phyloP scores from a whole-genome alignment of 2,329 filamentous ascomycete genomes.

The Fusarium equiseti region DNA sequence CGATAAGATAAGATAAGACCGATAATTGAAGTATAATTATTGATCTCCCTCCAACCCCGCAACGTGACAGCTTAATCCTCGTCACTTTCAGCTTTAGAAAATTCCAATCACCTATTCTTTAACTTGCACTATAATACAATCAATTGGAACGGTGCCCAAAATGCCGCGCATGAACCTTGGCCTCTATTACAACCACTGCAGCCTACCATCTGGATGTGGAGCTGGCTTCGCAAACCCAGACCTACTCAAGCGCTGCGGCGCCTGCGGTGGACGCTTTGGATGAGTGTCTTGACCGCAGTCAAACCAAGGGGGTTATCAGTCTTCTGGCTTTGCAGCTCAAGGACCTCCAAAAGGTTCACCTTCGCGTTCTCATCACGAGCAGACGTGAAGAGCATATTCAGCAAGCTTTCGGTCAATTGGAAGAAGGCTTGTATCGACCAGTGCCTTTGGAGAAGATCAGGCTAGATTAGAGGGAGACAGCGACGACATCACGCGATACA shows the following conservation, averaged over 20 bases:
- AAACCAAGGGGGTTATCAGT: too few relatives aligned
- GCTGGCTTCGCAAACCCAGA: background rate
- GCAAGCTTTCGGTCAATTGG: too few relatives aligned
- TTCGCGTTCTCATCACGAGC: fast-evolving
- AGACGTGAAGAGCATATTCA: too few relatives aligned
- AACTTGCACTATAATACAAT: background rate
- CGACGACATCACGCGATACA: too few relatives aligned
- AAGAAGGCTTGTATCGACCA: too few relatives aligned
- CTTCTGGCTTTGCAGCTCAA: too few relatives aligned
- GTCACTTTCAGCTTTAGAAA: background rate
- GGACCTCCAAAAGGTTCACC: too few relatives aligned
- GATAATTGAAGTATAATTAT: background rate
- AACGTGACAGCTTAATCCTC: background rate
- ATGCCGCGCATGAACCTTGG: conserved; percentile 27
- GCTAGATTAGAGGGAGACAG: too few relatives aligned
- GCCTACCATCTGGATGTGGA: background rate
- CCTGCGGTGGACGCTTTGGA: background rate
- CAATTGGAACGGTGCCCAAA: background rate
- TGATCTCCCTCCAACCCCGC: too few relatives aligned
- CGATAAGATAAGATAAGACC: background rate
- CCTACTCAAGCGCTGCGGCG: conserved; percentile 18
- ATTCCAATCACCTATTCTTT: background rate
- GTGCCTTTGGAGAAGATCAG: too few relatives aligned
- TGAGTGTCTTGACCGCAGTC: too few relatives aligned
- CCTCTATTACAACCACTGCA: conserved; percentile 13